Conservation (phyloP, 768 basidiomycete species). For the Boletus pseudopeckii region DNA sequence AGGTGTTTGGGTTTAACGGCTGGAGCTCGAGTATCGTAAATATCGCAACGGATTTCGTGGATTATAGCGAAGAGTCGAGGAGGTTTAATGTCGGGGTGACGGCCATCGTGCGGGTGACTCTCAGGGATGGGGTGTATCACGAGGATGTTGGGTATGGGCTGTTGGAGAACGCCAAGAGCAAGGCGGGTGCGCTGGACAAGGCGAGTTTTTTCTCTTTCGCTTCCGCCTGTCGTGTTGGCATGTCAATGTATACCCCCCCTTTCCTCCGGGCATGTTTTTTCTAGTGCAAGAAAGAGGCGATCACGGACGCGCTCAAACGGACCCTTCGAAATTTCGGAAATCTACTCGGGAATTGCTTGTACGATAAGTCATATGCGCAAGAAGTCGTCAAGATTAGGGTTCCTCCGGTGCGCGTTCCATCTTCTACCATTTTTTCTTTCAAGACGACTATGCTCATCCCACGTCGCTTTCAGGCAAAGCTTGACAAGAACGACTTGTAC, state of each 20-base stretch:
- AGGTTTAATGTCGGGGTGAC: slow-evolving; percentile 74
- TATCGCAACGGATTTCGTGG: slow-evolving; percentile 75
- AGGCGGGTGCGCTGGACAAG: slow-evolving; percentile 88
- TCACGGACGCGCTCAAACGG: slow-evolving; percentile 92
- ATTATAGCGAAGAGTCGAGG: slow-evolving; percentile 64
- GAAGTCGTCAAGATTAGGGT: slow-evolving; percentile 88
- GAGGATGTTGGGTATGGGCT: slow-evolving; percentile 94
- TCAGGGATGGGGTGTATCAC: slow-evolving; percentile 84
- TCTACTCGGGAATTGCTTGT: slow-evolving; percentile 93
- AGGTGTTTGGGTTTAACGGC: slow-evolving; percentile 97
- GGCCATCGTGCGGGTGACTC: slow-evolving; percentile 81
- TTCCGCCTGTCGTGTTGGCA: background rate
- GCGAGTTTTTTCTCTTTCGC: slow-evolving; percentile 41
- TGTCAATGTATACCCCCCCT: background rate
- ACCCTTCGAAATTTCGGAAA: slow-evolving; percentile 92
- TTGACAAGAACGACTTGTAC: slow-evolving; percentile 64
- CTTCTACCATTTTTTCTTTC: background rate
- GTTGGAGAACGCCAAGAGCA: slow-evolving; percentile 80
- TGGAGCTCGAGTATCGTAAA: slow-evolving; percentile 82
- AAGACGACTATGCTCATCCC: background rate
- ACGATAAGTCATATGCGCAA: slow-evolving; percentile 86
- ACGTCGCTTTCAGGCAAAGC: slow-evolving; percentile 39
- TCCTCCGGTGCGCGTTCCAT: slow-evolving; percentile 54
- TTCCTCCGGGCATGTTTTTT: background rate
- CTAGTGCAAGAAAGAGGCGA: slow-evolving; percentile 97